Conservation (phyloP, 2,329 filamentous ascomycete species). For the Fusarium secorum region DNA sequence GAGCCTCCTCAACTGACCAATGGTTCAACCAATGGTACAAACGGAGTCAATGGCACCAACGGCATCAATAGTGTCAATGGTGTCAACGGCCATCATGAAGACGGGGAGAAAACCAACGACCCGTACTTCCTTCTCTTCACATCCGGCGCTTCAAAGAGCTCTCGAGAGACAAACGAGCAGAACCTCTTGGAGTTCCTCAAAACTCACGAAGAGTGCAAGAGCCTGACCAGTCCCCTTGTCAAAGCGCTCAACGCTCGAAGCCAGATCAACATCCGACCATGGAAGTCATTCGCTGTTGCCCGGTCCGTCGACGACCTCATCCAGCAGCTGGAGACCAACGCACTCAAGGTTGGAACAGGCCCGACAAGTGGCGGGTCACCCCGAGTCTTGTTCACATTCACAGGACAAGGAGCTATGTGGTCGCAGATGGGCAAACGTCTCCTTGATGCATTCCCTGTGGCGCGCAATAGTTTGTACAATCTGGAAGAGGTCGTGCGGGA, state of each 20-base stretch:
- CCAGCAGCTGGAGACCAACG: constrained; percentile 27
- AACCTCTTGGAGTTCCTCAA: constrained; percentile 29
- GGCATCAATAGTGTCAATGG: not conserved
- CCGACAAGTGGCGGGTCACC: constrained; percentile 1
- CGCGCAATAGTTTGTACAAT: constrained; percentile 25
- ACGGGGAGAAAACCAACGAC: not conserved
- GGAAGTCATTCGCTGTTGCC: constrained; percentile 35
- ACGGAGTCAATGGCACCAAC: not conserved
- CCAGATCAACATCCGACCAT: constrained; percentile 30
- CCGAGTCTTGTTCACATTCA: constrained; percentile 27
- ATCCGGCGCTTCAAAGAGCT: constrained; percentile 29
- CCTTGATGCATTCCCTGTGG: constrained; percentile 32
- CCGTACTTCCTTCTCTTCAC: constrained; percentile 27
- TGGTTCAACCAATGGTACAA: not conserved
- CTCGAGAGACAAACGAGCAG: constrained; percentile 25
- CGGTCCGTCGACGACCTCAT: constrained; percentile 31
- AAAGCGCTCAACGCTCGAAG: constrained; percentile 33
- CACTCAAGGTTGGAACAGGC: constrained; percentile 23
- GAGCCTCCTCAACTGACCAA: constrained; percentile 10
- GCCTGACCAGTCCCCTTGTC: constrained; percentile 19
- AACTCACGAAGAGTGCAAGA: constrained; percentile 19
- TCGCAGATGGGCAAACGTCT: constrained; percentile 37
- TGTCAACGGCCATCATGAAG: not conserved
- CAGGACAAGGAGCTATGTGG: constrained; percentile 35
- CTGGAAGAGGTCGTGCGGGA: constrained; percentile 24